These are phyloP conservation scores for Cyberlindnera sargentensis DNA, from an alignment of 805 yeast genomes.

Conservation along the genomic window DNA sequence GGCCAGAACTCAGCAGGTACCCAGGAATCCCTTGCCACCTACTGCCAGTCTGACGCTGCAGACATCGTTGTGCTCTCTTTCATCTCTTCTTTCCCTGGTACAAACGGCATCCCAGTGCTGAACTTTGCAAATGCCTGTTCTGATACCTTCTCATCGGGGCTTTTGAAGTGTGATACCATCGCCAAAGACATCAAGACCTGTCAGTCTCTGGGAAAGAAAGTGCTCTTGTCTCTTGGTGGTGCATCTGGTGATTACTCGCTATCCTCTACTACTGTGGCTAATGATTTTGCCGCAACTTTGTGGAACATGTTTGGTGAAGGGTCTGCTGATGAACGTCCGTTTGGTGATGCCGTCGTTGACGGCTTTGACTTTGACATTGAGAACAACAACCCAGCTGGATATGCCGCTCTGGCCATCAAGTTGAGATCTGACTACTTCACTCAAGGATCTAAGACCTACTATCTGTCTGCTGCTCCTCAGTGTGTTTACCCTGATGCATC, in stretches of 20 bases:
- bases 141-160: conserved; percentile 29
- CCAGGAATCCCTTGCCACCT: conserved; percentile 37
- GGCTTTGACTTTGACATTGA: conserved; percentile 95
- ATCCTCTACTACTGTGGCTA: conserved; percentile 72
- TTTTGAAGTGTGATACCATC: conserved; percentile 45
- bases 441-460: conserved; percentile 52
- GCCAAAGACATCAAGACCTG: conserved; percentile 72
- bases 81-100: conserved; percentile 41
- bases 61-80: conserved; percentile 72
- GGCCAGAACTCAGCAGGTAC: conserved; percentile 77
- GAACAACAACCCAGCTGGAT: conserved; percentile 52
- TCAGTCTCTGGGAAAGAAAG: conserved; percentile 73
- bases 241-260: conserved; percentile 80
- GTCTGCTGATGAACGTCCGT: conserved; percentile 48
- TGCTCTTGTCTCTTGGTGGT: conserved; percentile 73
- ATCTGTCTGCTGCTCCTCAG: conserved; percentile 88
- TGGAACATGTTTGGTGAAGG: conserved; percentile 65
- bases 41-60: conserved; percentile 63
- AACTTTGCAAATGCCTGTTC: conserved; percentile 54
- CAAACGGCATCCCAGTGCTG: conserved; percentile 28
- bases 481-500: conserved; percentile 80
- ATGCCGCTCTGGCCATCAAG: conserved; percentile 52
- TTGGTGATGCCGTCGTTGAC: conserved; percentile 69
- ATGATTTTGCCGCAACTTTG: conserved; percentile 47
- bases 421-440: conserved; percentile 42